phyloP scores from a whole-genome alignment of 805 yeast species.

The Tetrapisispora phaffii region DNA sequence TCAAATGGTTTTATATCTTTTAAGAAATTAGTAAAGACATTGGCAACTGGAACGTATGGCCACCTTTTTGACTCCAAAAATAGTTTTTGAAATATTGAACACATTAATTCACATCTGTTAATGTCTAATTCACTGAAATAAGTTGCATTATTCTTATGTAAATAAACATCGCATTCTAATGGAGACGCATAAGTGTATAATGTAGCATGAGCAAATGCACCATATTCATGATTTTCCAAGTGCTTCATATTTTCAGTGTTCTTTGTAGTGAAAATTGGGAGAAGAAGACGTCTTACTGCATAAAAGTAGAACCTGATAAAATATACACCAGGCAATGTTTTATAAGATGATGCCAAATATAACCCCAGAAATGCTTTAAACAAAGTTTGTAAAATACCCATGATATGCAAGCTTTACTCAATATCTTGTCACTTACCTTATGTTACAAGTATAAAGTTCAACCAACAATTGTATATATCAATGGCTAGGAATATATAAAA shows the following conservation, averaged over 20 bases:
- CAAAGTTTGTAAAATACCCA: neutral
- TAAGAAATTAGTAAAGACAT: conserved; percentile 55
- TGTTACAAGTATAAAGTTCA: too few species aligned
- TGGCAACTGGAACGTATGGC: conserved; percentile 72
- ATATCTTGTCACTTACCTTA: too few species aligned
- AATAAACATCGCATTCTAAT: conserved; percentile 73
- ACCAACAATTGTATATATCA: too few species aligned
- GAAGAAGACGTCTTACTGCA: conserved; percentile 34
- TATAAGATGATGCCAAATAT: conserved; percentile 33
- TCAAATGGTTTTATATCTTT: conserved; percentile 65
- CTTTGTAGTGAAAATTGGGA: conserved; percentile 27
- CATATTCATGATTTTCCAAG: conserved; percentile 14
- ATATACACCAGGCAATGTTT: conserved; percentile 61
- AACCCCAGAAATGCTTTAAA: conserved; percentile 10
- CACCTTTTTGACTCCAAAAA: conserved; percentile 35
- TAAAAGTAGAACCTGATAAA: conserved; percentile 49
- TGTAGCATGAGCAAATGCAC: conserved; percentile 35
- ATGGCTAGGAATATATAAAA: too few species aligned
- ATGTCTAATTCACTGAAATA: conserved; percentile 76
- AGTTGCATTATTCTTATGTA: conserved; percentile 83
- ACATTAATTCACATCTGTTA: conserved; percentile 56
- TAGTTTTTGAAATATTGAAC: conserved; percentile 46
- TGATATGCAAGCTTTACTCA: too few species aligned
- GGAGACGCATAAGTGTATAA: conserved; percentile 54
- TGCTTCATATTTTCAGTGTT: conserved; percentile 13